Conservation (phyloP, 345 rosid species). For the Eucalyptus paniculata region DNA sequence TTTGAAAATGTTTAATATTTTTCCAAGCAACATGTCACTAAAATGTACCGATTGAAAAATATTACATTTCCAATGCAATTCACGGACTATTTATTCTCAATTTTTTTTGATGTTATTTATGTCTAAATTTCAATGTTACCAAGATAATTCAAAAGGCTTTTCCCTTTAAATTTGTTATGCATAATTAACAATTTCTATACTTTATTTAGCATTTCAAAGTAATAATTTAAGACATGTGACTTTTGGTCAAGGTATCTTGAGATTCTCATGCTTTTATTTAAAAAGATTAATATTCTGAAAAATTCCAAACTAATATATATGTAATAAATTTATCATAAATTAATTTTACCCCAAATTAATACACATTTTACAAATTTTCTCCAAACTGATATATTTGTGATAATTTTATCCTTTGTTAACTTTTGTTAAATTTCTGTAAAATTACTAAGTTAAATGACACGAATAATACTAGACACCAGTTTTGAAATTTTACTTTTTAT, state of each 20-base stretch:
- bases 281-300: rapidly evolving
- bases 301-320: rapidly evolving
- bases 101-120: not conserved
- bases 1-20: not conserved
- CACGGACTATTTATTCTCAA: not conserved
- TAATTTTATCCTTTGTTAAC: rapidly evolving
- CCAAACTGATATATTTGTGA: rapidly evolving
- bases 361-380: rapidly evolving
- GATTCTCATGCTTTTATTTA: not conserved
- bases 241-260: not conserved
- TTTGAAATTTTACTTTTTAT: too few relatives aligned
- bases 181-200: not conserved
- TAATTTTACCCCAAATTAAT: rapidly evolving
- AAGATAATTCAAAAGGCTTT: not conserved
- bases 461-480: too few relatives aligned
- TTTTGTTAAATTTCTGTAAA: too few relatives aligned
- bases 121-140: not conserved
- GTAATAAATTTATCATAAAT: rapidly evolving
- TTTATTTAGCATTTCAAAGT: not conserved
- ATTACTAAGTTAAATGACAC: too few relatives aligned
- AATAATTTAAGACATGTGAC: not conserved
- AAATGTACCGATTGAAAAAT: not conserved
- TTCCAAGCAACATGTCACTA: not conserved
- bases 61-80: not conserved
- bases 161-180: not conserved